phyloP scores from a whole-genome alignment of 2,329 filamentous ascomycete species.

The Aspergillus sp. region DNA sequence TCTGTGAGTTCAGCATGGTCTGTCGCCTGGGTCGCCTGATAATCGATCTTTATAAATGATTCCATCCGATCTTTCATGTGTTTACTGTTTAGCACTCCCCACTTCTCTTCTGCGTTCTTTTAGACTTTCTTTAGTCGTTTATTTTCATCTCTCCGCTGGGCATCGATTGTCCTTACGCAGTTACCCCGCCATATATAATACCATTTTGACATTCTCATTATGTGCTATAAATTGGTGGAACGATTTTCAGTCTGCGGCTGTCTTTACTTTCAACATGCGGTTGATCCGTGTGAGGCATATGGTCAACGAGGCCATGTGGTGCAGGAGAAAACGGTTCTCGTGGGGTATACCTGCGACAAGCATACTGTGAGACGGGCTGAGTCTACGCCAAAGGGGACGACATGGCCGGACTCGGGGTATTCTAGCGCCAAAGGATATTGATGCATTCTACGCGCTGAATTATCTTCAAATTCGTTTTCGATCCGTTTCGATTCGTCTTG shows the following conservation, averaged over 20 bases:
- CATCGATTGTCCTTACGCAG: neutral
- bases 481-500: neutral
- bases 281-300: conserved; percentile 78
- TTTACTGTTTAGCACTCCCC: neutral
- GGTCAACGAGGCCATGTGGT: conserved; percentile 70
- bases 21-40: conserved; percentile 6
- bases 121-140: conserved; percentile 5
- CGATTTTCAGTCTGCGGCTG: conserved; percentile 84
- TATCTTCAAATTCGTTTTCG: too few relatives aligned
- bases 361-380: conserved; percentile 43
- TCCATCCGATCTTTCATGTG: neutral
- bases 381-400: conserved; percentile 2
- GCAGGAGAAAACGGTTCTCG: conserved; percentile 73
- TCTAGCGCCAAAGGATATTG: conserved; percentile 23
- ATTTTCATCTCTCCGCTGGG: conserved; percentile 1
- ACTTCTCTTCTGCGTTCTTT: neutral
- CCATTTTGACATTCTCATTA: conserved; percentile 43
- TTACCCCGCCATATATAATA: neutral
- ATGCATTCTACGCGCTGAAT: neutral
- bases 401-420: conserved; percentile 27
- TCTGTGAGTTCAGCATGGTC: conserved; percentile 4
- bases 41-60: conserved; percentile 8
- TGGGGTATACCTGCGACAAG: conserved; percentile 73
- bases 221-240: conserved; percentile 88
- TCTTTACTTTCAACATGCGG: conserved; percentile 81